These are phyloP conservation scores for Psilocybe subaeruginosa DNA, from an alignment of 768 basidiomycete genomes.

Conservation along the genomic window DNA sequence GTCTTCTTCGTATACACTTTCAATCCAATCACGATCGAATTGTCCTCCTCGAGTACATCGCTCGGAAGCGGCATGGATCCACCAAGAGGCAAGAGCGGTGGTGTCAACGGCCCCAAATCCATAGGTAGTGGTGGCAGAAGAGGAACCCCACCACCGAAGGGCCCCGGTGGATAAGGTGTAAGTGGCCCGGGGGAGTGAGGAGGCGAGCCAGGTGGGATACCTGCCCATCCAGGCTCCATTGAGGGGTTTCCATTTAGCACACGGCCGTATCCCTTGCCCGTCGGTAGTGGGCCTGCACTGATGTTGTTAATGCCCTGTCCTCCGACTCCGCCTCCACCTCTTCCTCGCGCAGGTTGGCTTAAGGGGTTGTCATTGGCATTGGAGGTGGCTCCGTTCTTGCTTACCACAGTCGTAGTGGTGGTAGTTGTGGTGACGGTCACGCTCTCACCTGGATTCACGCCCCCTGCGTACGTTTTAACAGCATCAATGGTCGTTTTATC, in stretches of 20 bases:
- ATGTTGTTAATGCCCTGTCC: conserved; percentile 7
- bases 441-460: conserved; percentile 20
- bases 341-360: background rate
- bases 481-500: conserved; percentile 22
- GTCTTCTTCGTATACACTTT: conserved; percentile 28
- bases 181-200: conserved; percentile 5
- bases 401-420: conserved; percentile 25
- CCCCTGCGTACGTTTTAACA: conserved; percentile 20
- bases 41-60: conserved; percentile 27
- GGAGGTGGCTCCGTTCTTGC: conserved; percentile 18
- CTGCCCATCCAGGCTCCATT: conserved; percentile 18
- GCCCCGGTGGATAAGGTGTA: background rate
- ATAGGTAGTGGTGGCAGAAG: conserved; percentile 14
- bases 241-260: background rate
- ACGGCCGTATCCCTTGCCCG: conserved; percentile 8
- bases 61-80: conserved; percentile 7
- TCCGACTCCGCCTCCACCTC: background rate
- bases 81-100: conserved; percentile 11
- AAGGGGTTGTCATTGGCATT: background rate
- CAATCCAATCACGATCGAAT: conserved; percentile 29
- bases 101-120: conserved; percentile 11
- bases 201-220: conserved; percentile 5
- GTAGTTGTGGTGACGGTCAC: conserved; percentile 28
- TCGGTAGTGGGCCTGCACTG: conserved; percentile 10
- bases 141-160: background rate